A percentile compares a stretch with the other conserved stretches of the same genome.
phyloP scores from a whole-genome alignment of 345 rosid genomes.

The Linum tenue region DNA sequence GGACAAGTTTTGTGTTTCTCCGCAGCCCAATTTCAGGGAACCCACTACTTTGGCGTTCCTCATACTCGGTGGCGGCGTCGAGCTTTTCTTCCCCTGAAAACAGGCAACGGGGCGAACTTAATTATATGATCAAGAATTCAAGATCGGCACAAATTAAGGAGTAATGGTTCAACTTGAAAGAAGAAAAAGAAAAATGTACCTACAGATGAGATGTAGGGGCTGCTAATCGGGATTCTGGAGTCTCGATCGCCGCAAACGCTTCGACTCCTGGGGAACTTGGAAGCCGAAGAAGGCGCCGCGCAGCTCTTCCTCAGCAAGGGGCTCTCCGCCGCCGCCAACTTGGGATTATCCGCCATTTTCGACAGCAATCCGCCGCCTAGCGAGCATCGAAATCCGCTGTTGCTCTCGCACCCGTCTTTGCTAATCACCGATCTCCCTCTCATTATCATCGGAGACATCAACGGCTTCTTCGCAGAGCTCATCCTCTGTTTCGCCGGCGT shows the following conservation, averaged over 20 bases:
- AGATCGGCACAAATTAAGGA: background rate
- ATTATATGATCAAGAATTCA: background rate
- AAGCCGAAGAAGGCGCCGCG: conserved; percentile 36
- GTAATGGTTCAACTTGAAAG: background rate
- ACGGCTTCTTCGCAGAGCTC: conserved; percentile 18
- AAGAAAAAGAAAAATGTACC: conserved; percentile 48
- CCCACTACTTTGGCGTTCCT: conserved; percentile 27
- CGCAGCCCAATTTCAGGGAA: conserved; percentile 24
- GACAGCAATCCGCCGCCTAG: conserved; percentile 65
- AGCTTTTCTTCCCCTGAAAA: conserved; percentile 45
- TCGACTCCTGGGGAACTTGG: conserved; percentile 67
- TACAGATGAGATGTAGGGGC: conserved; percentile 83
- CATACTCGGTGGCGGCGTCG: conserved; percentile 40
- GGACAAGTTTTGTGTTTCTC: conserved; percentile 20
- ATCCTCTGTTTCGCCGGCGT: conserved; percentile 58
- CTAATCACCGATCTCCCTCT: conserved; percentile 28
- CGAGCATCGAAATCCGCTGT: conserved; percentile 45
- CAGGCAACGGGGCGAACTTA: background rate
- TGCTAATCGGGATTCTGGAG: conserved; percentile 31
- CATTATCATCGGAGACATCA: conserved; percentile 46
- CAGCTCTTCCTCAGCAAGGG: conserved; percentile 70
- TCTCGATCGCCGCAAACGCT: conserved; percentile 59
- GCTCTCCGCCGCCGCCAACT: conserved; percentile 32
- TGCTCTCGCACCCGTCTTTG: conserved; percentile 28
- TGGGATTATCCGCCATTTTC: conserved; percentile 41